Base-by-base conservation (phyloP, 148 eudicot species). In the Suaeda aralocaspica region DNA sequence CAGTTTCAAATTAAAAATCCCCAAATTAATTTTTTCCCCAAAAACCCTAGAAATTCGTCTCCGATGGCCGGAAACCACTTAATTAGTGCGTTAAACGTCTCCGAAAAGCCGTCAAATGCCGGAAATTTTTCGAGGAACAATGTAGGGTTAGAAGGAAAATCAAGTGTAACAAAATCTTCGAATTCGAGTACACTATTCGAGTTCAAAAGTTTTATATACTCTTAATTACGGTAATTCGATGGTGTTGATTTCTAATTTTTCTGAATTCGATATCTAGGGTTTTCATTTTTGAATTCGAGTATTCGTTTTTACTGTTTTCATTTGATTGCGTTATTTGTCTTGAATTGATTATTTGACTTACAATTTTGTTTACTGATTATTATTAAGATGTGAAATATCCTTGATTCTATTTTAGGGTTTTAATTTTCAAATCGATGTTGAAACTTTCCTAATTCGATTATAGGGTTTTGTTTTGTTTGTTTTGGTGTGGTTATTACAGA, bases 81-180 rank as follows among this genome's bases (percentile, higher is more conserved):
- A 34, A 78, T 94, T 22, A 77, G 89, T 78, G 98, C 83, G 2
- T 74, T 94, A 73, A 94, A 91, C 72, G 98, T 94, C 59, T 97
- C 98, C 73, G 98, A 94, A 79, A 94, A 94, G 82, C 98, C 96
- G 12, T 94, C 98, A 94, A 87, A 69, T 22, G 66, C 98, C 7
- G 88, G 80, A 59, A 91, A 88, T 42, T 74, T 94, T 24, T 89
- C 97, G 7, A 64, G 81, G 51, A 84, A 76, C 67, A 86, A 81
- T 8, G 76, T 28, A 80, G 92, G 58, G 75, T 77, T 55, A 76
- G 98, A 77, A 91, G 97, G 97, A 6, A 69, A 92, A 72, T 94
- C 98, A 75, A 88, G 66, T 94, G 84, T 81, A 94, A 94, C 84
- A 91, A 80, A 76, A 87, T 94, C 19, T 94, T 77, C 81, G 98